These are phyloP conservation scores for Mycena haematopus DNA, from an alignment of 768 basidiomycete genomes.

Conservation along the genomic window DNA sequence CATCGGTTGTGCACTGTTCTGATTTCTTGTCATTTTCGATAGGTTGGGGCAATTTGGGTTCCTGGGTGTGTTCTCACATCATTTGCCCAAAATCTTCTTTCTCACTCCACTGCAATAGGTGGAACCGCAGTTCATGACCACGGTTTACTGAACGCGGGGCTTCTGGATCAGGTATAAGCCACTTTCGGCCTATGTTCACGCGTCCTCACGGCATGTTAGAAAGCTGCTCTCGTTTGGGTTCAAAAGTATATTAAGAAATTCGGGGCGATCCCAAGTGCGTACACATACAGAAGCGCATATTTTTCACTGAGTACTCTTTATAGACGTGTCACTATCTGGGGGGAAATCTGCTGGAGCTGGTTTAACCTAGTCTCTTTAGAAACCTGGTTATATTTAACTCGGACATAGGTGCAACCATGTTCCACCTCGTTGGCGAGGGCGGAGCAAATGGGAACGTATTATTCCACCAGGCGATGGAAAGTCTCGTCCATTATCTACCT, in stretches of 20 bases:
- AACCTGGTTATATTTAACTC: not conserved
- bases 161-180: conserved; percentile 37
- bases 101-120: conserved; percentile 29
- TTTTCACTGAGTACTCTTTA: not conserved
- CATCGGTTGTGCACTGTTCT: too few relatives aligned
- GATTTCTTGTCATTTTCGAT: conserved; percentile 52
- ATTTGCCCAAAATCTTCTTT: not conserved
- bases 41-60: conserved; percentile 48
- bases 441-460: conserved; percentile 40
- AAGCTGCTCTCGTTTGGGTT: conserved; percentile 46
- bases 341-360: conserved; percentile 50
- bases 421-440: conserved; percentile 46
- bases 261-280: conserved; percentile 41
- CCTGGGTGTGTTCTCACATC: conserved; percentile 36
- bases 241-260: conserved; percentile 45
- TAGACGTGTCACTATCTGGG: conserved; percentile 50
- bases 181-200: not conserved
- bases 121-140: conserved; percentile 38
- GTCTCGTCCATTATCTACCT: not conserved
- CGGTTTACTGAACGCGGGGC: conserved; percentile 45
- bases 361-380: conserved; percentile 6
- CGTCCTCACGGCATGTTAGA: conserved; percentile 27
- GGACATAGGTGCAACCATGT: conserved; percentile 39
- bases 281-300: too few relatives aligned
- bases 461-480: conserved; percentile 47